Evolutionary conservation across 2,329 filamentous ascomycete genomes (phyloP), one percentile per base, ranked within the genome.

Genomic region (Blastomyces gilchristii): DNA sequence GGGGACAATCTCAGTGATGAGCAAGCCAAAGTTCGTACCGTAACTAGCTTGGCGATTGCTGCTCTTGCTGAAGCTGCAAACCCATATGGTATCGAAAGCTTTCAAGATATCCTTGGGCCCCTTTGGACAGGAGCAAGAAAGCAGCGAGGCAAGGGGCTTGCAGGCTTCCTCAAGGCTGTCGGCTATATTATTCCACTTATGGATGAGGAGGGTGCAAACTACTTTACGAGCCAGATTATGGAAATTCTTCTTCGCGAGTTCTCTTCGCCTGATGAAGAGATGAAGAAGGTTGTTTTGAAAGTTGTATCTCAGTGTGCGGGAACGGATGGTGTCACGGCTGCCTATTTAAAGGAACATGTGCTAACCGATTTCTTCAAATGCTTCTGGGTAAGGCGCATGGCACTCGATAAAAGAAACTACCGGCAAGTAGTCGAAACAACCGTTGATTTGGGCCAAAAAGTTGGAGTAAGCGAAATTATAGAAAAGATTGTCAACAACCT

Each of bases 181-280:
- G 94, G 94, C 34, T 97, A 94, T 75, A 96, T 99, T 72, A 97
- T 99, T 66, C 94, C 94, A 4, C 84, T 99, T 61, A 99, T 99
- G 94, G 94, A 99, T 78, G 94, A 99, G 77, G 94, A 99, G 73
- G 97, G 97, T 75, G 93, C 94, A 77, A 97, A 97, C 74, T 99
- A 99, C 79, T 99, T 99, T 73, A 97, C 94, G 9, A 90, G 87
- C 68, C 92, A 99, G 76, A 97, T 99, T 71, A 97, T 99, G 93
- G 94, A 97, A 76, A 97, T 97, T 71, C 80, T 99, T 16, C 85
- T 97, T 39, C 87, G 94, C 70, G 94, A 99, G 73, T 99, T 99
- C 72, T 89, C 91, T 7, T 97, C 93, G 0, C 94, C 94, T 0
- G 94, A 99, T 68, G 94, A 99, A 76, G 94, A 99, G 77, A 99